Evolutionary conservation across 2,329 filamentous ascomycete species (phyloP).

Genomic region (Daldinia sp.): DNA sequence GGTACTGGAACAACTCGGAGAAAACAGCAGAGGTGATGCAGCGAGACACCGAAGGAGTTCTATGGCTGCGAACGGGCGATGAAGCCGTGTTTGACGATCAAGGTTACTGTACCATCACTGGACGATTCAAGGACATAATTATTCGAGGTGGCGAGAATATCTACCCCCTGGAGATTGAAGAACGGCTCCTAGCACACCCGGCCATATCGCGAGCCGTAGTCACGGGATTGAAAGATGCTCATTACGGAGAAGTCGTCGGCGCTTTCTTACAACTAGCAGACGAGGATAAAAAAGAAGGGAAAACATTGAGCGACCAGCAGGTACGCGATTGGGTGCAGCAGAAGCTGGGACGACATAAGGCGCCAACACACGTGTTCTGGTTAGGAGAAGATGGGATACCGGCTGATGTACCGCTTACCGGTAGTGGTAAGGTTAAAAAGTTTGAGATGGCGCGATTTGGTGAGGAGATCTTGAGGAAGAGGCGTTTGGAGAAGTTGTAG

Average conservation of each 20-base stretch:
- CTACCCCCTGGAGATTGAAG: conserved; percentile 79
- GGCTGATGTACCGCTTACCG: conserved; percentile 68
- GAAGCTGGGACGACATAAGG: conserved; percentile 71
- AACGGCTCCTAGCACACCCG: conserved; percentile 72
- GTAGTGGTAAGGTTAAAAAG: conserved; percentile 76
- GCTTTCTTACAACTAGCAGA: conserved; percentile 63
- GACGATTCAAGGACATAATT: conserved; percentile 81
- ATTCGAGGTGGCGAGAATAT: conserved; percentile 79
- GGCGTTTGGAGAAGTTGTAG: conserved; percentile 57
- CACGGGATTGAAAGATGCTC: conserved; percentile 72
- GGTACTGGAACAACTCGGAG: conserved; percentile 74
- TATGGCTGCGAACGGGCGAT: conserved; percentile 75
- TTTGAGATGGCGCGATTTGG: conserved; percentile 67
- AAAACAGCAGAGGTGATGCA: conserved; percentile 73
- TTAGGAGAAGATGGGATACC: conserved; percentile 70
- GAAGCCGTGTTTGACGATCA: conserved; percentile 72
- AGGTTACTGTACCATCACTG: conserved; percentile 77
- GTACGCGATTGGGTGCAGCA: conserved; percentile 70
- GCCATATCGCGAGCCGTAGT: conserved; percentile 71
- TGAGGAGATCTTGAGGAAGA: conserved; percentile 61
- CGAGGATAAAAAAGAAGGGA: conserved; percentile 36
- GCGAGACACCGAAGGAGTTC: conserved; percentile 59
- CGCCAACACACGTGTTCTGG: conserved; percentile 79
- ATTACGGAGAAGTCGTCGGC: conserved; percentile 77
- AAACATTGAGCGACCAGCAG: conserved; percentile 59